phyloP scores from a whole-genome alignment of 306 rosid genomes.

The Nissolia schottii region DNA sequence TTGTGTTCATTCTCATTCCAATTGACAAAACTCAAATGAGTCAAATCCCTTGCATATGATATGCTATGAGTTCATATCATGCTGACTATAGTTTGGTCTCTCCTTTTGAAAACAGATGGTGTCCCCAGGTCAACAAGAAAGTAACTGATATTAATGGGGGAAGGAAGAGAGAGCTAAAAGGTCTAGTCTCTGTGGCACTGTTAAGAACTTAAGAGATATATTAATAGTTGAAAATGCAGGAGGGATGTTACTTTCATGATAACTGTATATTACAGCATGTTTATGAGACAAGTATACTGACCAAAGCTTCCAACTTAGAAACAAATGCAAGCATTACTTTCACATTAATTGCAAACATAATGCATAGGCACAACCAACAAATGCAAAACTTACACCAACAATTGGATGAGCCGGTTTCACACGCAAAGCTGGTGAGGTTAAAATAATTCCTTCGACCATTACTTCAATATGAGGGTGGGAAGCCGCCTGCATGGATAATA shows the following conservation, averaged over 20 bases:
- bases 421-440: conserved; percentile 95
- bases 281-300: background rate
- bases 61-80: background rate
- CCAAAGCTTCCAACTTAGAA: background rate
- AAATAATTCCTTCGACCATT: conserved; percentile 77
- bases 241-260: background rate
- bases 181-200: no score
- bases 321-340: no score
- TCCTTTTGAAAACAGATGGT: background rate
- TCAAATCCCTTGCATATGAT: background rate
- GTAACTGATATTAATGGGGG: background rate
- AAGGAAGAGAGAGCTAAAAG: no score
- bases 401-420: conserved; percentile 96
- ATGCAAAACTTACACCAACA: conserved; percentile 64
- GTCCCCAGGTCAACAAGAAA: background rate
- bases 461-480: conserved; percentile 49
- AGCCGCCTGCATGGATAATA: conserved; percentile 62
- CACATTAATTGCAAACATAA: background rate
- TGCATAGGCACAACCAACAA: background rate
- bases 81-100: background rate
- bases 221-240: background rate
- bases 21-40: background rate
- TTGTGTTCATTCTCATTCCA: background rate
- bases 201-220: no score
- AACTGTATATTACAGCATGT: background rate